phyloP scores from a whole-genome alignment of 2,329 filamentous ascomycete species.

The Penicillium sp. region DNA sequence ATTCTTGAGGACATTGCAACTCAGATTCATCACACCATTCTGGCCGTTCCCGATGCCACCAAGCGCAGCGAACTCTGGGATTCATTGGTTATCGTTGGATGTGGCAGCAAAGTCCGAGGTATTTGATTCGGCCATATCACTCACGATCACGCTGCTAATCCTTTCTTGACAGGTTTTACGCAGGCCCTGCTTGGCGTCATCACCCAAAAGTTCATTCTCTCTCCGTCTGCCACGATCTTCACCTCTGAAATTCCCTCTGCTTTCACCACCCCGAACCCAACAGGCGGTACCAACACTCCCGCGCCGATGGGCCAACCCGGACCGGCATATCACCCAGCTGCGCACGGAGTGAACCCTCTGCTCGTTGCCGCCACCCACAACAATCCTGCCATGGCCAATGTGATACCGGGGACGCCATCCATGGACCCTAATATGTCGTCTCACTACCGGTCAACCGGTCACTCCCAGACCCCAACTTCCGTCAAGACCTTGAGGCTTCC shows the following conservation, averaged over 20 bases:
- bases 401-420: conserved; percentile 35
- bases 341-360: conserved; percentile 75
- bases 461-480: conserved; percentile 74
- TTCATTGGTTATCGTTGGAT: conserved; percentile 84
- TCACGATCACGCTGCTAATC: conserved; percentile 43
- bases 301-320: conserved; percentile 43
- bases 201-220: conserved; percentile 79
- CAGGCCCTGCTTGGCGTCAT: conserved; percentile 82
- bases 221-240: conserved; percentile 93
- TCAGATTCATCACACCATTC: conserved; percentile 77
- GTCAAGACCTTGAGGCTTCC: conserved; percentile 77
- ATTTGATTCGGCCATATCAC: conserved; percentile 11
- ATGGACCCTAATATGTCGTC: conserved; percentile 34
- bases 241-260: conserved; percentile 94
- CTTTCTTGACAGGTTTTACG: conserved; percentile 65
- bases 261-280: conserved; percentile 84
- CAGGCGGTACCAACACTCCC: conserved; percentile 86
- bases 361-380: conserved; percentile 77
- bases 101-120: conserved; percentile 68
- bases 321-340: conserved; percentile 56
- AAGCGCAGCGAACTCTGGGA: conserved; percentile 90
- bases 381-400: conserved; percentile 37
- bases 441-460: conserved; percentile 58
- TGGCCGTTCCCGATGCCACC: conserved; percentile 77
- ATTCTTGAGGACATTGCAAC: conserved; percentile 81